phyloP scores from a whole-genome alignment of 2,329 filamentous ascomycete species.

The Penicillium brasilianum region DNA sequence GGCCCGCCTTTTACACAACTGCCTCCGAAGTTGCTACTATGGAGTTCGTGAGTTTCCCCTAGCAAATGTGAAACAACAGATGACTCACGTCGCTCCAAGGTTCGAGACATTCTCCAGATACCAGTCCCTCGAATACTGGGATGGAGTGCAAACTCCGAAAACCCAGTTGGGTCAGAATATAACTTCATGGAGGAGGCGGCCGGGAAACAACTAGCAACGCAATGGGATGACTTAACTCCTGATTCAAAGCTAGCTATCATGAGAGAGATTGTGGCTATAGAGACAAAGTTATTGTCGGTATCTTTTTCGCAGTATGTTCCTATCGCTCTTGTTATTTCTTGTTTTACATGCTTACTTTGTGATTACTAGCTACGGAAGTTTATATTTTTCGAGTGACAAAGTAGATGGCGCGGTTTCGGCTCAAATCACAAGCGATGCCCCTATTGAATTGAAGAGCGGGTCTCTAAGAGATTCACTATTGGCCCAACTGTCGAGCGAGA shows the following conservation, averaged over 20 bases:
- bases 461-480: constrained; percentile 42
- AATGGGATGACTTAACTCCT: constrained; percentile 37
- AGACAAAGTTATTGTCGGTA: constrained; percentile 34
- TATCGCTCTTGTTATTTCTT: background rate
- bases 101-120: constrained; percentile 23
- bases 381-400: constrained; percentile 43
- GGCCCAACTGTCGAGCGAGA: constrained; percentile 42
- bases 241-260: constrained; percentile 14
- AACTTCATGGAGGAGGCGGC: constrained; percentile 40
- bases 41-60: constrained; percentile 29
- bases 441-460: constrained; percentile 36
- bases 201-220: constrained; percentile 28
- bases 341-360: constrained; percentile 18
- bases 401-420: constrained; percentile 39
- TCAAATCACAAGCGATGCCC: constrained; percentile 32
- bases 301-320: constrained; percentile 41
- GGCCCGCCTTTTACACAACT: constrained; percentile 28
- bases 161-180: constrained; percentile 35
- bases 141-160: constrained; percentile 29
- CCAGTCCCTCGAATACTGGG: constrained; percentile 29
- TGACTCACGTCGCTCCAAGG: background rate
- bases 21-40: constrained; percentile 35
- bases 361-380: constrained; percentile 40
- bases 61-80: background rate
- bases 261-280: constrained; percentile 4